Conservation (phyloP, 768 basidiomycete genomes). For the Steccherinum ochraceum region DNA sequence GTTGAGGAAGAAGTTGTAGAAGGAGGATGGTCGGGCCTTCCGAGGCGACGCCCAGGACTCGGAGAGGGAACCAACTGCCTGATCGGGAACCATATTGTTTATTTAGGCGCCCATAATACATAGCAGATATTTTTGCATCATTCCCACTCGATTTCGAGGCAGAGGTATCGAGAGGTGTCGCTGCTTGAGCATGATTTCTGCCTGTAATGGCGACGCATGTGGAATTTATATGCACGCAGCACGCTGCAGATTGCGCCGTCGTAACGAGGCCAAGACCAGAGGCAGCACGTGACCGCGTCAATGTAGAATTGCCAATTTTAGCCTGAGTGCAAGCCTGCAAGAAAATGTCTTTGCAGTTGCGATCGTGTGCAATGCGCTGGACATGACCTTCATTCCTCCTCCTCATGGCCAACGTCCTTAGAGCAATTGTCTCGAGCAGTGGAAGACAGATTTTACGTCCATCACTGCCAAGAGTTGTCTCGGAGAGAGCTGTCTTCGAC, state of each 20-base stretch:
- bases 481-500: conserved; percentile 34
- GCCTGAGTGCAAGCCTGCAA: too few species aligned
- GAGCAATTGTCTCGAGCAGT: conserved; percentile 11
- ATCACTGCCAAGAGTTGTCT: neutral
- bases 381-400: conserved; percentile 8
- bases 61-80: neutral
- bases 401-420: conserved; percentile 4
- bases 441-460: neutral
- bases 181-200: neutral
- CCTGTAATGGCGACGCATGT: too few species aligned
- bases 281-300: neutral
- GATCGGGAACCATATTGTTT: neutral
- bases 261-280: neutral
- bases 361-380: neutral
- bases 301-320: neutral
- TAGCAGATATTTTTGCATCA: too few species aligned
- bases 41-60: too few species aligned
- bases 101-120: neutral
- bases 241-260: too few species aligned
- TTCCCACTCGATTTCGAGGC: too few species aligned
- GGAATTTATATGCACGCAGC: too few species aligned
- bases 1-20: neutral
- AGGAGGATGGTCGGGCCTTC: neutral
- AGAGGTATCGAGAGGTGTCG: neutral
- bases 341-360: neutral